Evolutionary conservation across 768 basidiomycete genomes (phyloP).

Genomic region (Artomyces pyxidatus): DNA sequence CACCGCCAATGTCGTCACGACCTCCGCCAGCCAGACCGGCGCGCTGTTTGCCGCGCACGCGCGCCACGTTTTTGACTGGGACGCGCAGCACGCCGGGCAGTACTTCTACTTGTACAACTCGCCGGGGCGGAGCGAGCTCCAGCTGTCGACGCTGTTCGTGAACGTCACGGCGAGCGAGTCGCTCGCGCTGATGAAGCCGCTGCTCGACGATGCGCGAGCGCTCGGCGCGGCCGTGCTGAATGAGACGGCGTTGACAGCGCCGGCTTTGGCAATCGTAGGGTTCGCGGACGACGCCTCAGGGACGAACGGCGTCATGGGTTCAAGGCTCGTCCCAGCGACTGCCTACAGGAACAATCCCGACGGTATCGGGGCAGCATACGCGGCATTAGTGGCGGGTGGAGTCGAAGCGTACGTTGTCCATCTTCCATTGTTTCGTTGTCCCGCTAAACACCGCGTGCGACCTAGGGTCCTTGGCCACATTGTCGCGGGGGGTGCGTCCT

Average conservation of each 20-base stretch:
- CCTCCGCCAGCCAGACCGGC: conserved; percentile 16
- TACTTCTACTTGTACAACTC: conserved; percentile 1
- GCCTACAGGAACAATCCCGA: neutral
- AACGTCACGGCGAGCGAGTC: neutral
- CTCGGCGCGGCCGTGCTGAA: neutral
- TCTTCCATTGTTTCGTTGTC: no score
- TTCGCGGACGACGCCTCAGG: conserved; percentile 7
- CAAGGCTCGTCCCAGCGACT: conserved; percentile 8
- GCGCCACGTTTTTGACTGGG: conserved; percentile 29
- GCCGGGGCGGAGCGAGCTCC: conserved; percentile 8
- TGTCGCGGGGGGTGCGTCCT: conserved; percentile 13
- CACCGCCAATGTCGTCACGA: conserved; percentile 12
- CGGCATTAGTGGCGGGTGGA: no score
- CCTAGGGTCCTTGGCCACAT: neutral
- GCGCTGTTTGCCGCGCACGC: conserved; percentile 24
- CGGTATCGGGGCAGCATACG: conserved; percentile 6
- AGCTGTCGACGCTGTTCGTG: conserved; percentile 24
- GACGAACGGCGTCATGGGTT: conserved; percentile 7
- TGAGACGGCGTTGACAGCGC: conserved; percentile 1
- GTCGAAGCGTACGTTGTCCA: no score
- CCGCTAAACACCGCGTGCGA: no score
- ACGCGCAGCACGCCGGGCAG: conserved; percentile 17
- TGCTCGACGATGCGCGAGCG: neutral
- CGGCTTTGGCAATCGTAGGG: neutral
- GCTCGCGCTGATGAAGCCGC: neutral